Evolutionary conservation across 2,329 filamentous ascomycete species (phyloP).

Genomic region (Clonostachys byssicola): DNA sequence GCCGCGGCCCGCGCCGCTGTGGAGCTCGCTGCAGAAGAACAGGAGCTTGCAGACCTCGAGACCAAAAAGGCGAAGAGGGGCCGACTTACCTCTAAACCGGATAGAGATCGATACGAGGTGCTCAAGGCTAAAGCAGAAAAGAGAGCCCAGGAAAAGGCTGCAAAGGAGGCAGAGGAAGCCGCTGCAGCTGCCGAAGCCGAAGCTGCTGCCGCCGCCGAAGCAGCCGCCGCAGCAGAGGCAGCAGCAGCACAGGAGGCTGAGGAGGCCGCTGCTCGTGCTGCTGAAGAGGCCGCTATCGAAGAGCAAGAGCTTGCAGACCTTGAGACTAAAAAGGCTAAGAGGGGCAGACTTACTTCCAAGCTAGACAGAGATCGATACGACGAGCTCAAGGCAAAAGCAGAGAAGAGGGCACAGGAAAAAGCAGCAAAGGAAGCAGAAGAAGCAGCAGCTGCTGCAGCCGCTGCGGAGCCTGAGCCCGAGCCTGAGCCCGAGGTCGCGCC

Average conservation of each 20-base stretch:
- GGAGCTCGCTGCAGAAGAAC: conserved; percentile 10
- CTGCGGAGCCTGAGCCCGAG: conserved; percentile 8
- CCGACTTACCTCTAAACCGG: conserved; percentile 10
- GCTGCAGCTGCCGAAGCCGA: conserved; percentile 14
- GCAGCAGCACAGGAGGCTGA: conserved; percentile 3
- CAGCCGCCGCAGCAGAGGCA: conserved; percentile 9
- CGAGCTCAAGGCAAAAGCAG: background rate
- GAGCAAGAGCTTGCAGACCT: conserved; percentile 15
- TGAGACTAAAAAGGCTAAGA: conserved; percentile 21
- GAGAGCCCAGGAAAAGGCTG: conserved; percentile 10
- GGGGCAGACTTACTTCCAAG: conserved; percentile 8
- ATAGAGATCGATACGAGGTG: conserved; percentile 17
- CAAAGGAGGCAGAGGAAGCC: conserved; percentile 19
- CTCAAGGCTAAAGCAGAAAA: conserved; percentile 11
- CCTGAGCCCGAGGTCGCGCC: conserved; percentile 6
- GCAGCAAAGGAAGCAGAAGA: conserved; percentile 9
- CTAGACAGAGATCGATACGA: conserved; percentile 17
- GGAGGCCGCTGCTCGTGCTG: conserved; percentile 8
- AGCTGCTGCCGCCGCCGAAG: conserved; percentile 12
- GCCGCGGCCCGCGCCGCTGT: conserved; percentile 6
- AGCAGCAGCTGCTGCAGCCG: conserved; percentile 15
- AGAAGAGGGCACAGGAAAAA: conserved; percentile 1
- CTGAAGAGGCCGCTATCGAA: conserved; percentile 10
- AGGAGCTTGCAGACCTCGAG: conserved; percentile 12
- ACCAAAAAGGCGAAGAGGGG: conserved; percentile 21